Percentiles rank a stretch among this genome's conserved stretches.
phyloP scores from a whole-genome alignment of 2,329 filamentous ascomycete species.

The Ceratocystis variospora region DNA sequence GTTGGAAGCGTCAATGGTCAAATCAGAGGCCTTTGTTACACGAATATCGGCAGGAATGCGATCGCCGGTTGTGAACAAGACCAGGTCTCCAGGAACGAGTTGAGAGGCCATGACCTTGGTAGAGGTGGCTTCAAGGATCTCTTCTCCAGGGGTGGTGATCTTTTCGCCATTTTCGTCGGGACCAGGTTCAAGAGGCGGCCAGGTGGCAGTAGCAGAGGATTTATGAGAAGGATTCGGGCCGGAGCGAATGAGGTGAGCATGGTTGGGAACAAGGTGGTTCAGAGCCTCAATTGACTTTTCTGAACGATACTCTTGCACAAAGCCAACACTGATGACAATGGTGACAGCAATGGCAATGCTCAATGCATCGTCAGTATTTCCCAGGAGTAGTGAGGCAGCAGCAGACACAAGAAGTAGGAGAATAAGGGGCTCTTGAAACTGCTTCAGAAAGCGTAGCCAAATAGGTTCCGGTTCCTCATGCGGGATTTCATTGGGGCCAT shows the following conservation, averaged over 20 bases:
- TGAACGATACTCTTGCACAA: conserved; percentile 92
- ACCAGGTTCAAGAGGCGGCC: conserved; percentile 32
- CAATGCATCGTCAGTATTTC: conserved; percentile 86
- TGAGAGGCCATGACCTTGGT: conserved; percentile 75
- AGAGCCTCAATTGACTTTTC: conserved; percentile 95
- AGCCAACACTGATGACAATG: conserved; percentile 91
- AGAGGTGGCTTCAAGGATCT: conserved; percentile 56
- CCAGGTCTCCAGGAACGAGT: conserved; percentile 81
- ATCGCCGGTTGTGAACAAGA: conserved; percentile 89
- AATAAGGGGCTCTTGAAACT: conserved; percentile 93
- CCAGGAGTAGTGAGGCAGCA: conserved; percentile 73
- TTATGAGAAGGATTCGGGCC: conserved; percentile 27
- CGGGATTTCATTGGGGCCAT: conserved; percentile 88
- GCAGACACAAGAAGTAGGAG: conserved; percentile 82
- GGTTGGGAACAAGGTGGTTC: conserved; percentile 85
- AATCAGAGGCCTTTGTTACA: conserved; percentile 76
- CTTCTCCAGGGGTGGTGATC: conserved; percentile 46
- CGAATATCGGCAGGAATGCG: conserved; percentile 92
- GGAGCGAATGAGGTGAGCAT: conserved; percentile 77
- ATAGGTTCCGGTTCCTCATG: conserved; percentile 87
- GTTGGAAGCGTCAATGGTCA: conserved; percentile 94
- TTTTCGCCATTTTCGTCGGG: conserved; percentile 30
- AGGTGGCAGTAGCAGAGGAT: conserved; percentile 30
- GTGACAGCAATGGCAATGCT: conserved; percentile 94
- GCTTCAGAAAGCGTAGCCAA: conserved; percentile 88